Percentiles rank a stretch among this genome's conserved stretches.
Evolutionary conservation across 208 protist genomes (phyloP).

Genomic region (Crithidia bombi): DNA sequence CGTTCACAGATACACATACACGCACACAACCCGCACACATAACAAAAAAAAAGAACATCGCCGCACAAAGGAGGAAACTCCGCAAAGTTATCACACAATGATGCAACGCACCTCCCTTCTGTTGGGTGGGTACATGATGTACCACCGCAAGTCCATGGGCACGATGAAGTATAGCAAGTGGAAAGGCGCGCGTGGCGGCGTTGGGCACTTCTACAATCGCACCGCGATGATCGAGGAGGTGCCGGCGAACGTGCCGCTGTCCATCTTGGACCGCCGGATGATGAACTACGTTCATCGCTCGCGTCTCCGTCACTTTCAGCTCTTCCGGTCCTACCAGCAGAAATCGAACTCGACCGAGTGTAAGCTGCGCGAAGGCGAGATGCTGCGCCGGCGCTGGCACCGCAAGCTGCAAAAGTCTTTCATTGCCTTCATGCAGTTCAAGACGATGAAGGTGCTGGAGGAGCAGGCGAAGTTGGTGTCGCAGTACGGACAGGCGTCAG

Average conservation of each 20-base stretch:
- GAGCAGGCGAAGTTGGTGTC: slow-evolving; percentile 86
- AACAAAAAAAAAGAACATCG: neutral
- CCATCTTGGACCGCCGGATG: slow-evolving; percentile 81
- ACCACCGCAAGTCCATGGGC: slow-evolving; percentile 87
- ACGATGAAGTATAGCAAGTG: slow-evolving; percentile 89
- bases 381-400: slow-evolving; percentile 86
- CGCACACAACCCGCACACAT: neutral
- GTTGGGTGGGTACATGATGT: slow-evolving; percentile 87
- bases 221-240: slow-evolving; percentile 87
- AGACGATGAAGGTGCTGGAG: slow-evolving; percentile 92
- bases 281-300: slow-evolving; percentile 91
- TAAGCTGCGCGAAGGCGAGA: slow-evolving; percentile 85
- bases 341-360: slow-evolving; percentile 88
- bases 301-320: slow-evolving; percentile 82
- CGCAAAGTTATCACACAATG: slow-evolving; percentile 18
- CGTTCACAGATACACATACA: too few relatives aligned
- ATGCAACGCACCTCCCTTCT: slow-evolving; percentile 46
- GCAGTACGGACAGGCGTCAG: slow-evolving; percentile 85
- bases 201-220: slow-evolving; percentile 88
- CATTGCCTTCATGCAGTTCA: slow-evolving; percentile 91
- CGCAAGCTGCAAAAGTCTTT: slow-evolving; percentile 87
- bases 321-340: slow-evolving; percentile 91
- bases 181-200: slow-evolving; percentile 72
- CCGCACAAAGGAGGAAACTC: neutral
- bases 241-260: slow-evolving; percentile 67